Evolutionary conservation across 768 basidiomycete genomes (phyloP), one percentile per base, ranked within the genome.

Genomic region (Ramaria sp.): DNA sequence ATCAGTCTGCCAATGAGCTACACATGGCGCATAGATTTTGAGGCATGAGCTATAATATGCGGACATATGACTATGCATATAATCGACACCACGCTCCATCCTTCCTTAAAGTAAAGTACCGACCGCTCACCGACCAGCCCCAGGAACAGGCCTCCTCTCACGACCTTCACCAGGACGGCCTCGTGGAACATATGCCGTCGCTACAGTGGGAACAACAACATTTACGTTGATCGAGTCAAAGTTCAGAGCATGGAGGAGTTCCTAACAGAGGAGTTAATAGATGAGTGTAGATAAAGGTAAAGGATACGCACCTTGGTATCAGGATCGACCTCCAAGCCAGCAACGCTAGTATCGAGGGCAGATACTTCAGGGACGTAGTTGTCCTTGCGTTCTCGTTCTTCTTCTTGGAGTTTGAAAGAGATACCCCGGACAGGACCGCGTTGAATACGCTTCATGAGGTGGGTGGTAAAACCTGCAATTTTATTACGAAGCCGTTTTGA

Each of bases 401-500:
- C 96, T 68, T 98, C 96, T 71, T 99, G 96, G 63, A 99, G 87
- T 74, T 97, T 96, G 91, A 98, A 99, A 55, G 96, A 98, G 70
- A 99, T 99, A 64, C 96, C 96, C 61, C 93, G 91, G 60, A 99
- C 96, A 64, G 96, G 96, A 3, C 96, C 96, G 57, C 83, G 83
- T 72, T 96, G 92, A 65, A 99, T 99, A 66, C 96, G 93, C 81
- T 93, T 97, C 96, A 99, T 99, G 71, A 99, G 77, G 70, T 99
- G 96, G 65, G 96, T 99, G 57, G 96, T 99, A 83, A 98, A 99
- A 45, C 96, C 96, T 10, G 95, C 85, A 67, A 99, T 88, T 81
- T 99, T 99, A 88, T 99, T 99, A 69, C 96, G 84, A 64, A 99
- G 83, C 63, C 95, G 91, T 76, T 99, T 98, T 55, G 96, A 97